Evolutionary conservation across 345 rosid genomes (phyloP).

Genomic region (Eucalyptus paniculata): DNA sequence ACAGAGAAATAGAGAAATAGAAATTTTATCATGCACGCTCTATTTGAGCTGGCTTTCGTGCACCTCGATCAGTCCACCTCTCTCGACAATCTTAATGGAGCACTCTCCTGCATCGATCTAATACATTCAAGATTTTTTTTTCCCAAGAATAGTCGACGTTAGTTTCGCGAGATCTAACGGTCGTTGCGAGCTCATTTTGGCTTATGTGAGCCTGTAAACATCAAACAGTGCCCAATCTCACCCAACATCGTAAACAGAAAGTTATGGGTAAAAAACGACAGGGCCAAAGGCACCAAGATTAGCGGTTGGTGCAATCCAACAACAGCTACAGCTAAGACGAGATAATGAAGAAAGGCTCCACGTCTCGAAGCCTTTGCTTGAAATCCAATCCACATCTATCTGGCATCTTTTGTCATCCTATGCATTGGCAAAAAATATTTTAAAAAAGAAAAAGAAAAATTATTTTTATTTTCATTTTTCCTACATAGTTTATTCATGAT

Average conservation of each 20-base stretch:
- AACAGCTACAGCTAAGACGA: neutral
- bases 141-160: neutral
- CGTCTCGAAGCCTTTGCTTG: neutral
- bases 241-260: neutral
- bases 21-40: fast-evolving
- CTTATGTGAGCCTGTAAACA: neutral
- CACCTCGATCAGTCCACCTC: neutral
- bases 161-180: neutral
- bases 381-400: neutral
- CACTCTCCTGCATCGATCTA: neutral
- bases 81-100: neutral
- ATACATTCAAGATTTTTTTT: neutral
- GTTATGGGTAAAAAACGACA: neutral
- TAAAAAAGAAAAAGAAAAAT: fast-evolving
- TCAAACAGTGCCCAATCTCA: neutral
- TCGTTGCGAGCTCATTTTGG: neutral
- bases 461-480: neutral
- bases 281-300: neutral
- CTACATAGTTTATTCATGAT: neutral
- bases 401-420: neutral
- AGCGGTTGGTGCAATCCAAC: neutral
- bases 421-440: neutral
- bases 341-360: neutral
- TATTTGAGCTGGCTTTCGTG: neutral
- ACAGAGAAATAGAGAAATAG: too few relatives aligned